phyloP scores from a whole-genome alignment of 306 rosid species.

The Acacia confusa region DNA sequence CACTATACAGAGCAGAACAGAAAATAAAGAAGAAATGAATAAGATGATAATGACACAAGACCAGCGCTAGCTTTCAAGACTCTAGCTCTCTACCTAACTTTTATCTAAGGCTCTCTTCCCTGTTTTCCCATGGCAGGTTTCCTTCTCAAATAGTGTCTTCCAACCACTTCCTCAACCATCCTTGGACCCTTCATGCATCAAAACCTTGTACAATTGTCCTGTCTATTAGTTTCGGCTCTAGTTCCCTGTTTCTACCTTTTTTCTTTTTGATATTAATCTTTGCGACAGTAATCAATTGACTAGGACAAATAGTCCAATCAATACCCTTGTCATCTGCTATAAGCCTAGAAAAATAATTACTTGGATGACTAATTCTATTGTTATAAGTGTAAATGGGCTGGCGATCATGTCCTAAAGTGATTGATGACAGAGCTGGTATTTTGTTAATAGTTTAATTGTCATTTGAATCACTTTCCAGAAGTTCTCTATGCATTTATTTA shows the following conservation, averaged over 20 bases:
- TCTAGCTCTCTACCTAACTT: neutral
- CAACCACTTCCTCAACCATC: neutral
- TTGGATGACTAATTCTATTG: neutral
- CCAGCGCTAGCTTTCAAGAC: neutral
- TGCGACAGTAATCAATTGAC: neutral
- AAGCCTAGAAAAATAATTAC: neutral
- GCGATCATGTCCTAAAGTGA: conserved; percentile 17
- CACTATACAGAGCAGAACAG: neutral
- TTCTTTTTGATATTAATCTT: neutral
- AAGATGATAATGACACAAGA: neutral
- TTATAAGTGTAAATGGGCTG: neutral
- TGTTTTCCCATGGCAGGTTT: neutral
- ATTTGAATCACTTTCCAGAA: neutral
- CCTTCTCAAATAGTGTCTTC: neutral
- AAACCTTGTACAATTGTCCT: neutral
- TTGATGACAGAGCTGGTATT: neutral
- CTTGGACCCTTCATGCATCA: neutral
- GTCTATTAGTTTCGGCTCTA: neutral
- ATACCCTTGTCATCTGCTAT: neutral
- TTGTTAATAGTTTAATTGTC: conserved; percentile 20
- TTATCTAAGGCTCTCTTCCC: neutral
- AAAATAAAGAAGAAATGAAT: neutral
- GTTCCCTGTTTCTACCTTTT: neutral
- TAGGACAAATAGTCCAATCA: neutral
- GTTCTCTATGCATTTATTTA: neutral